These are phyloP conservation scores for Cercospora brassicicola DNA, from an alignment of 2,329 filamentous ascomycete species.

Conservation along the genomic window DNA sequence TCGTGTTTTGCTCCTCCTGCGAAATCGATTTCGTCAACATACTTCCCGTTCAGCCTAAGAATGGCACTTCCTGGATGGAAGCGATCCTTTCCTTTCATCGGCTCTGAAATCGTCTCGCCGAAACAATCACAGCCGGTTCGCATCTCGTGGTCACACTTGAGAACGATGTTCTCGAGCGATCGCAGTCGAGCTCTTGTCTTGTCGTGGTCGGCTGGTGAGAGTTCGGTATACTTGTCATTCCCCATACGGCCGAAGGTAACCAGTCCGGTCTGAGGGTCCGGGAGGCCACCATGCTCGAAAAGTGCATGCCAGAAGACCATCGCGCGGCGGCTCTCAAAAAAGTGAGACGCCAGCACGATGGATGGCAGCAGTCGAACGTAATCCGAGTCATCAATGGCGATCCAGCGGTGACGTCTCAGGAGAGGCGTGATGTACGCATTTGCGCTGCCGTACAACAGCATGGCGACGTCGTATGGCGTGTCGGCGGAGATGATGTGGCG, in stretches of 20 bases:
- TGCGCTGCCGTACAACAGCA: background rate
- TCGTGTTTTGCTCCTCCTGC: too few relatives aligned
- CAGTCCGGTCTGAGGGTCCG: background rate
- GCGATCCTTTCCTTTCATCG: background rate
- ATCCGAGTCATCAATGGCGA: background rate
- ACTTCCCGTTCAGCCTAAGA: background rate
- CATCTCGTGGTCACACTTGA: background rate
- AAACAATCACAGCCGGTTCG: background rate
- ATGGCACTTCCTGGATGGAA: background rate
- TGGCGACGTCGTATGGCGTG: background rate
- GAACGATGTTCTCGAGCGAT: background rate
- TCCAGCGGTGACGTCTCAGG: background rate
- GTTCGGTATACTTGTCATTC: too few relatives aligned
- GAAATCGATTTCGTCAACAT: background rate
- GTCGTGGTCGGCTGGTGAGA: background rate
- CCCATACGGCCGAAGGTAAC: background rate
- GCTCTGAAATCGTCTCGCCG: background rate
- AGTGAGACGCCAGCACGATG: background rate
- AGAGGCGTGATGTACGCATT: background rate
- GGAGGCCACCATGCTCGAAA: background rate
- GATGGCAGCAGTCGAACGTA: background rate
- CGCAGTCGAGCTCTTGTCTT: background rate
- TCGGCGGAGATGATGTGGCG: background rate
- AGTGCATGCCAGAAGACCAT: slow-evolving; percentile 9
- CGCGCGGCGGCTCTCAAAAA: background rate